Base-by-base conservation (phyloP, 371 early-diverging fungal genomes). In the Rhizomucor miehei region DNA sequence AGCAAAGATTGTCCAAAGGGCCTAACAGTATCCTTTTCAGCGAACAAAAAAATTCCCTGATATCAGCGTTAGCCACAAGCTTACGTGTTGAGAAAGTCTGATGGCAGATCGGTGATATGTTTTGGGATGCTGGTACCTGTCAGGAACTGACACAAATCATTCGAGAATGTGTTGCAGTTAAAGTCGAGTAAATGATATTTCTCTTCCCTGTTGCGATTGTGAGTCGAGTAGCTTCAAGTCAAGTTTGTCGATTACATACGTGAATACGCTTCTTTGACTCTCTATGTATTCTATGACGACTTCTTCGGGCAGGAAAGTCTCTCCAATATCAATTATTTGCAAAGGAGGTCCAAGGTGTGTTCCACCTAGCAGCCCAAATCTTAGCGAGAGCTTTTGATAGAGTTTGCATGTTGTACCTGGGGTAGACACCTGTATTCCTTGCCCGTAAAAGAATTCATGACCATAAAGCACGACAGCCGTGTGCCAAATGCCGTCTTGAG, bases 381-480 rank as follows among this genome's bases (percentile, higher is more conserved):
- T 13, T 6, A 12, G 37, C 49, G n/a, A n/a, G 10, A n/a, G 10
- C 12, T 12, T 21, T 6, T 21, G 16, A 20, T 20, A 9, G 12
- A 21, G 20, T 29, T 4, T 13, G 16, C 1, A 13, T 19, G 23
- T 11, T 25, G 23, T 62, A 56, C 77, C 84, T 13, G 89, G 89
- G n/a, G 48, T 35, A 1, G 80, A 59, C 3, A 52, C 56, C 62
- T 76, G 67, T 45, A 89, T 86, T 8, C 94, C 93, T 60, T 86
- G 85, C 14, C 92, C 92, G 63, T 85, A 97, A 68, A 73, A 94
- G 64, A 86, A 89, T 60, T 99, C 99, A 39, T 68, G 75, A 3
- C 89, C 94, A 66, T 79, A 93, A 25, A 92, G 84, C 23, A 95
- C 93, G 4, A 97, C 89, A 0, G 94, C 85, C 1, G 97, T 97